phyloP scores from a whole-genome alignment of 306 rosid species.

The Acacia melanoxylon region DNA sequence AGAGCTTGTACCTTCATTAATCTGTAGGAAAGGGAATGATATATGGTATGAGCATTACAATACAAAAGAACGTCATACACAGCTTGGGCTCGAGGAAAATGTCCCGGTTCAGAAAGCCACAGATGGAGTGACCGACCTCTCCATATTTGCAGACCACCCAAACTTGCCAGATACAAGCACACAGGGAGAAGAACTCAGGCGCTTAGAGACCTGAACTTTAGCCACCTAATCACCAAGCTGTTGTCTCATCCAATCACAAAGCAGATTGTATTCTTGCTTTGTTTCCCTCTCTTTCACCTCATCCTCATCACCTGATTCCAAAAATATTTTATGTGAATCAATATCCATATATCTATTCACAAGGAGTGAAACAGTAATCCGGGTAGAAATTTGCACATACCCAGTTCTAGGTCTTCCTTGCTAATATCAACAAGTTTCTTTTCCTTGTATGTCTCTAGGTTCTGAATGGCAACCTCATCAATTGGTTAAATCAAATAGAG shows the following conservation, averaged over 20 bases:
- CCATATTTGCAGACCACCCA: slow-evolving; percentile 99
- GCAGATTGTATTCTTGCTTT: slow-evolving; percentile 77
- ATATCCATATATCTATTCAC: slow-evolving; percentile 7
- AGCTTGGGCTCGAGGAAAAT: background rate
- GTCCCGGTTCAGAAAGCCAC: background rate
- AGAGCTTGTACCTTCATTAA: slow-evolving; percentile 99
- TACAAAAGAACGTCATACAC: background rate
- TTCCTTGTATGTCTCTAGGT: slow-evolving; percentile 91
- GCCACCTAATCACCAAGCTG: slow-evolving; percentile 97
- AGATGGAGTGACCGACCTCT: slow-evolving; percentile 56
- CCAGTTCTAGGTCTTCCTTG: slow-evolving; percentile 96
- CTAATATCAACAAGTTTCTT: slow-evolving; percentile 96
- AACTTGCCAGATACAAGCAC: slow-evolving; percentile 99
- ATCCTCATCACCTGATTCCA: slow-evolving; percentile 81
- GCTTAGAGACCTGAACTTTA: slow-evolving; percentile 91
- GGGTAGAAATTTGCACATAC: slow-evolving; percentile 45
- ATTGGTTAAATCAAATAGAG: slow-evolving; percentile 91
- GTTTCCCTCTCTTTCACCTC: slow-evolving; percentile 86
- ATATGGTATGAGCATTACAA: background rate
- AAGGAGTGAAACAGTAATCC: background rate
- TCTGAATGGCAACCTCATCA: slow-evolving; percentile 98
- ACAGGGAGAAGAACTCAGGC: slow-evolving; percentile 97
- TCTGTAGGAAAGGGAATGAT: slow-evolving; percentile 45
- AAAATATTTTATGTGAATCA: slow-evolving; percentile 18
- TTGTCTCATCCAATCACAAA: slow-evolving; percentile 97